A percentile compares a stretch with the other conserved stretches of the same genome.
phyloP scores from a whole-genome alignment of 163 green algal genomes.

The Chloroidium sp. region DNA sequence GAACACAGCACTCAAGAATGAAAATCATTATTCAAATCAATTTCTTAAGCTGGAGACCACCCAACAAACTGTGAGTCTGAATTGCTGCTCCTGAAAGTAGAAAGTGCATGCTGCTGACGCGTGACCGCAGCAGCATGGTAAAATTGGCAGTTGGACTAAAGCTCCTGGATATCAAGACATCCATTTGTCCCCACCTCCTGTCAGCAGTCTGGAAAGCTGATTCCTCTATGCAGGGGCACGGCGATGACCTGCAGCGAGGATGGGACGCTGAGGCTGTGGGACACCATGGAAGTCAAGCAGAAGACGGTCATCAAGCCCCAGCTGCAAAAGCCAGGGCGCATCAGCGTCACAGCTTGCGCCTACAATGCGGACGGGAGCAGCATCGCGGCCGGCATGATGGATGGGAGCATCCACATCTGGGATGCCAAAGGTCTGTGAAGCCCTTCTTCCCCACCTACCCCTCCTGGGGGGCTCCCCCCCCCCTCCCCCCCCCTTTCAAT shows the following conservation, averaged over 20 bases:
- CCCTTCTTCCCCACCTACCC: background rate
- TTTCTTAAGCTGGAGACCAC: too few species aligned
- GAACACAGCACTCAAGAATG: too few species aligned
- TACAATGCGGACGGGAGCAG: conserved; percentile 69
- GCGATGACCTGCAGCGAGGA: conserved; percentile 82
- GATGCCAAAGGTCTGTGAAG: conserved; percentile 15
- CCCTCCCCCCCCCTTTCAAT: too few species aligned
- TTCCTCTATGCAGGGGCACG: conserved; percentile 30
- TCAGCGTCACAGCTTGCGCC: conserved; percentile 60
- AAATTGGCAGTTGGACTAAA: too few species aligned
- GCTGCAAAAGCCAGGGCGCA: conserved; percentile 53
- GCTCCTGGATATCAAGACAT: too few species aligned
- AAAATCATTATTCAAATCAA: too few species aligned
- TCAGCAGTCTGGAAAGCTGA: background rate
- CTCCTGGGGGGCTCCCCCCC: too few species aligned
- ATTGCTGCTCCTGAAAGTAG: too few species aligned
- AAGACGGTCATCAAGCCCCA: conserved; percentile 91
- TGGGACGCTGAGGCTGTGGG: conserved; percentile 86
- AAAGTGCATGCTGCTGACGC: too few species aligned
- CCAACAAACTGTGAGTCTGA: too few species aligned
- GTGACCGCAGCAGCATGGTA: too few species aligned
- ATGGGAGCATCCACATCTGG: conserved; percentile 72
- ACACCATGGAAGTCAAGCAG: conserved; percentile 63
- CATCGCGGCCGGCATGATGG: conserved; percentile 73
- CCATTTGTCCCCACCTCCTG: too few species aligned